Percentiles rank a stretch among this genome's conserved stretches.
These are phyloP conservation scores for Dichotomocladium elegans DNA, from an alignment of 371 early-diverging fungal genomes.

Conservation along the genomic window DNA sequence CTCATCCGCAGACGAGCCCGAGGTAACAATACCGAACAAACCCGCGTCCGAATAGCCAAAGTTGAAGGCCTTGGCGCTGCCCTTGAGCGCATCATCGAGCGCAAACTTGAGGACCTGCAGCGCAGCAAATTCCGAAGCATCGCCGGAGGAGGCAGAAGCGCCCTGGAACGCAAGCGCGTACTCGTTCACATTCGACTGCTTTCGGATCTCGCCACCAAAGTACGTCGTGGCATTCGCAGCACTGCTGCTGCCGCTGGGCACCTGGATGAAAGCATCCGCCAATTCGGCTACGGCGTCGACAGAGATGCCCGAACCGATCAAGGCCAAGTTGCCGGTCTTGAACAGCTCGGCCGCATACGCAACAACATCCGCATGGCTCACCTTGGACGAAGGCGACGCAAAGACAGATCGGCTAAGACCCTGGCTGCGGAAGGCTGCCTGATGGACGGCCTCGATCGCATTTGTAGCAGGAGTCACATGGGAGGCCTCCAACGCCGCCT, in stretches of 20 bases:
- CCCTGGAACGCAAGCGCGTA: slow-evolving; percentile 83
- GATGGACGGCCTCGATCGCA: slow-evolving; percentile 87
- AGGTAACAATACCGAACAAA: slow-evolving; percentile 82
- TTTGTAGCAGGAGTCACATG: no score
- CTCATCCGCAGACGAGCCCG: slow-evolving; percentile 59
- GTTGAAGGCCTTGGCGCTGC: slow-evolving; percentile 83
- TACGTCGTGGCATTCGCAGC: slow-evolving; percentile 58
- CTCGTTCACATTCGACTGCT: slow-evolving; percentile 62
- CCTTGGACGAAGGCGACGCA: slow-evolving; percentile 59
- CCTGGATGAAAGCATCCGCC: slow-evolving; percentile 55
- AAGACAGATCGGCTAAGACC: slow-evolving; percentile 95
- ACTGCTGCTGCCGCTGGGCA: slow-evolving; percentile 45
- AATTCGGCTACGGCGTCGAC: slow-evolving; percentile 63
- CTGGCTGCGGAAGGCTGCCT: slow-evolving; percentile 91
- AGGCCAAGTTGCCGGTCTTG: slow-evolving; percentile 68
- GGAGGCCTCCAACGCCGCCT: slow-evolving; percentile 72
- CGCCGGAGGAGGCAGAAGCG: slow-evolving; percentile 69
- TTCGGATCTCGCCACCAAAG: slow-evolving; percentile 84
- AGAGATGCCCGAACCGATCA: slow-evolving; percentile 85
- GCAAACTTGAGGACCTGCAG: slow-evolving; percentile 76
- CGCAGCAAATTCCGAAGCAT: slow-evolving; percentile 66
- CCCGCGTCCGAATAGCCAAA: slow-evolving; percentile 91
- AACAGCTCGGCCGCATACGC: slow-evolving; percentile 72
- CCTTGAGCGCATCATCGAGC: slow-evolving; percentile 80
- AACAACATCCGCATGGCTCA: slow-evolving; percentile 61